Evolutionary conservation across 1,284 basidiomycete species (phyloP), one percentile per base, ranked within the genome.

Genomic region (Stygiomarasmius scandens): DNA sequence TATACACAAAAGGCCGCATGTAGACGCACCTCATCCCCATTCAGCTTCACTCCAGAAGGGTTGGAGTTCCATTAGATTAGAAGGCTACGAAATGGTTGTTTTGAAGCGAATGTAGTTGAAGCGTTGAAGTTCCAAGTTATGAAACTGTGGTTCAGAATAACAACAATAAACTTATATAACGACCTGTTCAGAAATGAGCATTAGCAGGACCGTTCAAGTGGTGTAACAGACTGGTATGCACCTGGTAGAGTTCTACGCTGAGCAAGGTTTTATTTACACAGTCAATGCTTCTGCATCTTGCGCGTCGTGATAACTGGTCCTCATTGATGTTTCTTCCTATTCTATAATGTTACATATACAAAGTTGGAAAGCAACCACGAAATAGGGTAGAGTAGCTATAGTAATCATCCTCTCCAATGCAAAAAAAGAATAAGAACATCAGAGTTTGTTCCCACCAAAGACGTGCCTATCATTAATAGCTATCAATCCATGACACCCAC

Each of bases 1-100:
- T 16, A 5, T n/a, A 12, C 6, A 41, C 4, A 41, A 41, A 12
- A 12, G 11, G 8, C 6, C n/a, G 16, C 32, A 10, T 8, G n/a
- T 19, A 16, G n/a, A 49, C 48, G 19, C 32, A 49, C 48, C 48
- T 49, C 48, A 3, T 4, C 48, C 48, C 48, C 48, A 49, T 49
- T n/a, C 16, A 6, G 38, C 16, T 4, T 16, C 16, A 16, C n/a
- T 41, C n/a, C 38, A 41, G n/a, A 19, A 16, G 38, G 38, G 16
- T 4, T 41, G 14, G 38, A 41, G 16, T 41, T 41, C n/a, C 4
- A 41, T 16, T 9, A 41, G 38, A 41, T 16, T 41, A 9, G 12
- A 32, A 16, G 5, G 38, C 6, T 41, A 41, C 38, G 38, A 8
- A 16, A 32, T 32, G 5, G 12, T 12, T 12, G 12, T n/a, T n/a